Conservation (phyloP, 1,139 yeast genomes). For the Nakaseomyces glabratus region DNA sequence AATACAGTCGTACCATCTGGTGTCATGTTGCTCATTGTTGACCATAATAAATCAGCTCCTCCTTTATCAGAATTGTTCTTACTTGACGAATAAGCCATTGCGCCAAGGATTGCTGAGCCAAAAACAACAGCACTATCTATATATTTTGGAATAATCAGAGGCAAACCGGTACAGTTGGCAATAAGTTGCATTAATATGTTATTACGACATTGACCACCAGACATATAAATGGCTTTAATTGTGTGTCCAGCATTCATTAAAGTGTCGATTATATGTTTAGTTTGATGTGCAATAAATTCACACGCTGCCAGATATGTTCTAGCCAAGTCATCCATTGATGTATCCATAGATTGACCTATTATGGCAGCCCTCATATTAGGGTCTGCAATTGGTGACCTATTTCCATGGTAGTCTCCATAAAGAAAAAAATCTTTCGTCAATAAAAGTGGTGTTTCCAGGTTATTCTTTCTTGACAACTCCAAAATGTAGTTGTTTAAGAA, state of each 20-base stretch:
- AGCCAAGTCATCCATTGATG: slow-evolving; percentile 75
- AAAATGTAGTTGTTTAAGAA: slow-evolving; percentile 70
- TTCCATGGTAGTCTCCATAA: slow-evolving; percentile 95
- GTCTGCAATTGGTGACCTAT: slow-evolving; percentile 93
- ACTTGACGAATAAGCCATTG: slow-evolving; percentile 49
- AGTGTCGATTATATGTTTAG: slow-evolving; percentile 84
- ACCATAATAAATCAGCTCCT: slow-evolving; percentile 47
- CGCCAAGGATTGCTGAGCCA: slow-evolving; percentile 91
- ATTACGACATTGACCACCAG: slow-evolving; percentile 96
- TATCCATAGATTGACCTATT: slow-evolving; percentile 88
- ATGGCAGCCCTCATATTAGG: slow-evolving; percentile 89
- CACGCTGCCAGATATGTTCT: slow-evolving; percentile 84
- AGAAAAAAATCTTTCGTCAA: slow-evolving; percentile 79
- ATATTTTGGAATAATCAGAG: slow-evolving; percentile 87
- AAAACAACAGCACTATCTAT: slow-evolving; percentile 96
- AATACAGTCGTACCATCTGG: slow-evolving; percentile 72
- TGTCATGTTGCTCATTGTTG: slow-evolving; percentile 73
- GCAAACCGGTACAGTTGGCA: slow-evolving; percentile 88
- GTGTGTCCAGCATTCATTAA: slow-evolving; percentile 75
- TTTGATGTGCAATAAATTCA: slow-evolving; percentile 95
- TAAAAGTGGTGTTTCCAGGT: slow-evolving; percentile 63
- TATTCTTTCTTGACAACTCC: slow-evolving; percentile 46
- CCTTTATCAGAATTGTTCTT: slow-evolving; percentile 12
- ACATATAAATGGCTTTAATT: slow-evolving; percentile 69
- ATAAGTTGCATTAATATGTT: slow-evolving; percentile 77